phyloP scores from a whole-genome alignment of 495 filamentous ascomycete species.

The Aspergillus campestris region DNA sequence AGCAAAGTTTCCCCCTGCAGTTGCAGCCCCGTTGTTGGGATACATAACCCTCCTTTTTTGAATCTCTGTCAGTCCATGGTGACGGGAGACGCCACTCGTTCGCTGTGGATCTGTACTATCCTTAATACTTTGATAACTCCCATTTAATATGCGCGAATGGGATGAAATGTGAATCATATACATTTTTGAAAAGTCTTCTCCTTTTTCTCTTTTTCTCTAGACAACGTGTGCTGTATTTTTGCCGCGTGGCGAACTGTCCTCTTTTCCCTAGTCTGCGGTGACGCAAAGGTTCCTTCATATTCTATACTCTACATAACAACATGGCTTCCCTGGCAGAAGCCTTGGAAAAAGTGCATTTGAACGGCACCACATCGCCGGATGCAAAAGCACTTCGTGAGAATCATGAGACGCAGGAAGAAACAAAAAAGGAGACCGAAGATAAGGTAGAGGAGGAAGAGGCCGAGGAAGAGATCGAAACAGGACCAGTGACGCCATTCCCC shows the following conservation, averaged over 20 bases:
- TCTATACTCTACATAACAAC: too few species aligned
- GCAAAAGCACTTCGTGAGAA: not conserved
- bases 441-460: slow-evolving; percentile 8
- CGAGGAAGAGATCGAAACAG: slow-evolving; percentile 1
- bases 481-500: slow-evolving; percentile 42
- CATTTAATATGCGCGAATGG: slow-evolving; percentile 15
- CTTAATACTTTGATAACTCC: slow-evolving; percentile 8
- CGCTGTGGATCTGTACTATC: not conserved
- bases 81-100: not conserved
- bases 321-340: slow-evolving; percentile 13
- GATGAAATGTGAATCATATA: slow-evolving; percentile 4
- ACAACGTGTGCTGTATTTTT: slow-evolving; percentile 12
- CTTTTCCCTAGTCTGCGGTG: too few species aligned
- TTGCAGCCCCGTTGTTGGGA: slow-evolving; percentile 43
- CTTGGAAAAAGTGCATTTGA: slow-evolving; percentile 12
- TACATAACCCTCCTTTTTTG: slow-evolving; percentile 20
- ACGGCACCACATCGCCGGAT: not conserved
- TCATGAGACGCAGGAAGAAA: not conserved
- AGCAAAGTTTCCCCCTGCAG: slow-evolving; percentile 41
- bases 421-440: slow-evolving; percentile 12
- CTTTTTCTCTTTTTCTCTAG: not conserved
- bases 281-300: not conserved
- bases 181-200: too few species aligned
- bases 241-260: not conserved
- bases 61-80: not conserved